These are phyloP conservation scores for Penicillium sp. DNA, from an alignment of 2,329 filamentous ascomycete species.

Conservation along the genomic window DNA sequence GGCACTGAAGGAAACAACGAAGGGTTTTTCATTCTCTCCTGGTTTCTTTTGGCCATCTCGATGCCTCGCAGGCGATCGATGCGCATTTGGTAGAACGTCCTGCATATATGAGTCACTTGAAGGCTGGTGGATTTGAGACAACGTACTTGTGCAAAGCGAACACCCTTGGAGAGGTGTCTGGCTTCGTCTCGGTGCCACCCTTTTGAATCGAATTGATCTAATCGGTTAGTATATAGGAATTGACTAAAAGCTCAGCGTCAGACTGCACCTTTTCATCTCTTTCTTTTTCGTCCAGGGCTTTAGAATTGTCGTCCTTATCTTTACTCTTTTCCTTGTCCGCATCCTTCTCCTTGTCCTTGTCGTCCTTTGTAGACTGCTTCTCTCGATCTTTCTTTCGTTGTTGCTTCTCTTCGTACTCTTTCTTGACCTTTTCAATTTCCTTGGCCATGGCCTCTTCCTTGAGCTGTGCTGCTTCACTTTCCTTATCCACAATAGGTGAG, in stretches of 20 bases:
- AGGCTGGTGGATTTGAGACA: background rate
- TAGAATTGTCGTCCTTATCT: conserved; percentile 32
- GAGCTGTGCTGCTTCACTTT: conserved; percentile 38
- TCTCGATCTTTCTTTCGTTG: conserved; percentile 60
- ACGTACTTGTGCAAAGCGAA: conserved; percentile 75
- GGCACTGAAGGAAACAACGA: conserved; percentile 81
- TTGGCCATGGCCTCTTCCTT: conserved; percentile 42
- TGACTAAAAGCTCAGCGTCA: background rate
- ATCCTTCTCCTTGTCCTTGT: conserved; percentile 40
- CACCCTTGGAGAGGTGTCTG: conserved; percentile 66
- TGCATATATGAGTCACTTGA: conserved; percentile 32
- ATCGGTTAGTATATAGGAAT: conserved; percentile 2
- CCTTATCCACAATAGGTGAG: conserved; percentile 47
- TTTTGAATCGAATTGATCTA: conserved; percentile 44
- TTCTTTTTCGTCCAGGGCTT: conserved; percentile 40
- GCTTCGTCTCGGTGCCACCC: conserved; percentile 35
- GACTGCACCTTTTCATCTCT: conserved; percentile 50
- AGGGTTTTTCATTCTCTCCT: conserved; percentile 71
- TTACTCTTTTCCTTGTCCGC: conserved; percentile 37
- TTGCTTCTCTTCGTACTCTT: conserved; percentile 68
- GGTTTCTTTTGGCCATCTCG: conserved; percentile 74
- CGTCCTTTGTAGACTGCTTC: conserved; percentile 43
- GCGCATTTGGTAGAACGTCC: conserved; percentile 80
- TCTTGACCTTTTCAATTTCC: conserved; percentile 45
- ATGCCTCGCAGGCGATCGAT: conserved; percentile 69